Evolutionary conservation across 73 alveolate genomes (phyloP), one percentile per base, ranked within the genome.

Genomic region (Durusdinium trenchii): DNA sequence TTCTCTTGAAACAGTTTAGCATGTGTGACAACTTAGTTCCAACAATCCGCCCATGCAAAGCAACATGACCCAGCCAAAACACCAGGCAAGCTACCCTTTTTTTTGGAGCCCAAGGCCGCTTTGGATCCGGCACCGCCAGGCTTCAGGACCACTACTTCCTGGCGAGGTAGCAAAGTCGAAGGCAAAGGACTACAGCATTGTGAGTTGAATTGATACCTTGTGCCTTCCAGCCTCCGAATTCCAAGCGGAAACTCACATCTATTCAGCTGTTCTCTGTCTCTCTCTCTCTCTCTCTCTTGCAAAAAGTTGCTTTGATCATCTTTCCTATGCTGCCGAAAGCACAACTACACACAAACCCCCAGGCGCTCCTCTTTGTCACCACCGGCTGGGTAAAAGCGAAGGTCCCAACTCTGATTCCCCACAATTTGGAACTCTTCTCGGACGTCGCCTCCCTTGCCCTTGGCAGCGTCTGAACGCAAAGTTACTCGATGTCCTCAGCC

Each of bases 381-480:
- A 28, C 98, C 98, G 10, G 89, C 98, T 5, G 98, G 98, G 78
- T 91, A 91, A 12, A 43, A 76, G 35, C 98, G 73, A 57, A 91
- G 23, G 28, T 91, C 98, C 98, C 98, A 91, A 20, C 54, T 89
- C 40, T 73, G 61, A 50, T 91, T 91, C 46, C 98, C 98, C 51
- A 91, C 98, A n/a, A 91, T 91, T 61, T 91, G 98, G 87, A 91
- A 91, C 61, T 91, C 98, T n/a, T 91, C 98, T 45, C 96, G 45
- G 52, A 75, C 71, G 64, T 64, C 42, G 54, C 75, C 48, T 26
- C 94, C 51, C 89, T 54, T 54, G 28, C 52, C 87, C 57, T 91
- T 91, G 60, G 98, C 89, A 23, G 98, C 98, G 71, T 91, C 98
- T 6, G 84, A n/a, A 5, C 98, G 84, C 38, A 91, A 40, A 42